Evolutionary conservation across 2,329 filamentous ascomycete species (phyloP), one percentile per base, ranked within the genome.

Genomic region (Nemania bipapillata): DNA sequence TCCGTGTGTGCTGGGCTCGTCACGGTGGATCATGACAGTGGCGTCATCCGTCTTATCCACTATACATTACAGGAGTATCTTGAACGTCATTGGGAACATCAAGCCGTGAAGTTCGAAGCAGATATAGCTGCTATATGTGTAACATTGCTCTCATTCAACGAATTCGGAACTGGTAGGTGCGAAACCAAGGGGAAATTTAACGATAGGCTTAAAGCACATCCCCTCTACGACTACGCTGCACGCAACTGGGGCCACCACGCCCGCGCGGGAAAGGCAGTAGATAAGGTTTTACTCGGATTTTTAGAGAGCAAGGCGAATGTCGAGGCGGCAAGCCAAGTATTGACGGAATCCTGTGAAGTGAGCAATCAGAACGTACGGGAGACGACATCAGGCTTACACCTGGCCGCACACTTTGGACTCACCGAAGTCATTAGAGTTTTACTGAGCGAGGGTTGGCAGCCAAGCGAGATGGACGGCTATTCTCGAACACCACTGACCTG

Each of bases 51-150:
- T 2, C 68, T 85, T 0, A 80, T 83, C 3, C 83, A 86, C 67
- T 81, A 83, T 65, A 85, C 84, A 0, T 76, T 82, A 1, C 80
- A 84, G 45, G 78, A 84, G 56, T 86, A 83, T 70, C 79, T 86
- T 53, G 75, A 81, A 30, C 56, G 67, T 12, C 79, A 70, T 0
- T 53, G 64, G 11, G 40, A 7, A 0, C 24, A 53, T 4, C 81
- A 78, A 74, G 79, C 84, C 60, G 75, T 75, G 0, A 26, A 22
- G 80, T 69, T 0, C 62, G n/a, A 64, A 2, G 7, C n/a, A 3
- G 4, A 52, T 2, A 58, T 65, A 3, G 26, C 54, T 11, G n/a
- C 2, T 1, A 17, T 24, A 20, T 65, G 54, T 6, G 6, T 52
- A 5, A 58, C 42, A 11, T 65, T 52, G 7, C 62, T 58, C 30